Percentiles rank a stretch among this genome's conserved stretches.
Conservation (phyloP, 2,329 filamentous ascomycete genomes). For the Cladosporium colombiae region DNA sequence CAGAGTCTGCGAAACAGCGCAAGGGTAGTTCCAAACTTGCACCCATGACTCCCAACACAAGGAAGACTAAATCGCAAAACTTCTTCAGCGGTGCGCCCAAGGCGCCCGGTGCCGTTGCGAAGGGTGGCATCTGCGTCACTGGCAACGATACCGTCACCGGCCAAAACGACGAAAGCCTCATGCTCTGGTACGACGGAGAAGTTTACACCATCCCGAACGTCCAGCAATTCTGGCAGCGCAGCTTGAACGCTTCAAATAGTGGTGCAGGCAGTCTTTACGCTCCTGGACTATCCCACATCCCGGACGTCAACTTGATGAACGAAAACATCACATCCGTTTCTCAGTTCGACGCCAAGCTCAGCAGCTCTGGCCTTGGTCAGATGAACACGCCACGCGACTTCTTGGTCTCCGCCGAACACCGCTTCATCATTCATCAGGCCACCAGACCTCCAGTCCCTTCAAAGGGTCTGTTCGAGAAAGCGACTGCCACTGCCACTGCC, state of each 20-base stretch:
- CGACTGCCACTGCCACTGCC: conserved; percentile 33
- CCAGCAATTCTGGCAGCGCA: conserved; percentile 48
- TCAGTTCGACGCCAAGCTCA: conserved; percentile 42
- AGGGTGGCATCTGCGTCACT: conserved; percentile 47
- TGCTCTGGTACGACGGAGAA: conserved; percentile 50
- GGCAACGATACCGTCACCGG: conserved; percentile 35
- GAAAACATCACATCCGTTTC: conserved; percentile 47
- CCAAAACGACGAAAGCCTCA: conserved; percentile 45
- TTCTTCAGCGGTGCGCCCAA: conserved; percentile 47
- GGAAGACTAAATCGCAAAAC: conserved; percentile 46
- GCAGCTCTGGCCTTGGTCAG: conserved; percentile 39
- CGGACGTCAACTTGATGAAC: conserved; percentile 43
- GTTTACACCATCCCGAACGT: conserved; percentile 49
- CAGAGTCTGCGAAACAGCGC: conserved; percentile 33
- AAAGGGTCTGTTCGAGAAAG: conserved; percentile 32
- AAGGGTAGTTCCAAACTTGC: conserved; percentile 42
- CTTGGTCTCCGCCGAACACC: conserved; percentile 47
- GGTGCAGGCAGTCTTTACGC: conserved; percentile 40
- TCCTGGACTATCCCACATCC: conserved; percentile 43
- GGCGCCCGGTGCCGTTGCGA: conserved; percentile 32
- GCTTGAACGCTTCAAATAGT: conserved; percentile 35
- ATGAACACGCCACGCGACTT: conserved; percentile 49
- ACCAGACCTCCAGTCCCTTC: conserved; percentile 35
- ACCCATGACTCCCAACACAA: conserved; percentile 55
- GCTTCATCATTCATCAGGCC: conserved; percentile 45